Base-by-base conservation (phyloP, 257 asterid genomes). In the Haberlea rhodopensis region DNA sequence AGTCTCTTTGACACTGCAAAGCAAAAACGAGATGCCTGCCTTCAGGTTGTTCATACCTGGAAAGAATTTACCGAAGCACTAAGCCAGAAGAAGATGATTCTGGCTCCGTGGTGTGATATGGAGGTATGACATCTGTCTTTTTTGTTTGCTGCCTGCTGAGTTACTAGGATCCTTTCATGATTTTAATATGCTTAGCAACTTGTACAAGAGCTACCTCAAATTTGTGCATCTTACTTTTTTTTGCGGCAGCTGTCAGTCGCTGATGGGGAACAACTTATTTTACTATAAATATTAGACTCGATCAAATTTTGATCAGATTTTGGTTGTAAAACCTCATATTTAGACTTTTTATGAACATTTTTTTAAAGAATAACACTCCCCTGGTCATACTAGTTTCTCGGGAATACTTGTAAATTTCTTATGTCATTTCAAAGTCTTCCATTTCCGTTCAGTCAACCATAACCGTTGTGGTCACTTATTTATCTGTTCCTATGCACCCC, bases 41-140 rank as follows among this genome's bases (percentile, higher is more conserved):
- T 89, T 72, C 85, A 89, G 11, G 79, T 73, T 21, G 91, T 75
- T 4, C 81, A 66, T 26, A 82, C 89, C 55, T 92, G 98, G 98
- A 94, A 89, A 19, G 96, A 89, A 71, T 87, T 92, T 62, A 57
- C 49, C 0, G 87, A 82, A 70, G 91, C 98, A n/a, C 81, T 92
- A 70, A 67, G 79, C 67, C 81, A 84, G 49, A 92, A 89, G 87
- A 89, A 87, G 77, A 72, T 89, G 95, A 84, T 89, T 70, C 76
- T 92, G 24, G 95, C 97, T 57, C 97, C 98, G 27, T 92, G 97
- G 98, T 89, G 97, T 28, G 96, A 89, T 67, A 95, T 87, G 71
- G 95, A 88, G 96, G 97, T 88, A 79, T 54, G 55, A 16, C n/a
- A 20, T 49, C 26, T 20, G 20, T 56, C 20, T 26, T n/a, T 49